Conservation (phyloP, 2,329 filamentous ascomycete species). For the Xylaria digitata region DNA sequence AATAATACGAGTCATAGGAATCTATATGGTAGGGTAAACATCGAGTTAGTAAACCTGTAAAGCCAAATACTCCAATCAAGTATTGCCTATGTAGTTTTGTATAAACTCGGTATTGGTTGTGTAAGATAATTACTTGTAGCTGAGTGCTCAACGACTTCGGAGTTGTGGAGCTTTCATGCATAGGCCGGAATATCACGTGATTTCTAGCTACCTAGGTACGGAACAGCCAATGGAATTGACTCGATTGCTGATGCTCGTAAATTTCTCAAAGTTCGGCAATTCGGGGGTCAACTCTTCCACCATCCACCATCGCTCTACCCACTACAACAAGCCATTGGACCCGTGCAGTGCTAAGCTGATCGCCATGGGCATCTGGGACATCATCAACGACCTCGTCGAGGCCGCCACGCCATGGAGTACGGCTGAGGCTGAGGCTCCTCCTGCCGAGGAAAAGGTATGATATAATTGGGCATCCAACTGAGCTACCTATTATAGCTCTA, state of each 20-base stretch:
- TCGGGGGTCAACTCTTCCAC: constrained; percentile 46
- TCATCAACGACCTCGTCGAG: constrained; percentile 72
- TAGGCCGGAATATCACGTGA: constrained; percentile 48
- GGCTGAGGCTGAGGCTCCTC: constrained; percentile 74
- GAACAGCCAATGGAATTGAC: constrained; percentile 59
- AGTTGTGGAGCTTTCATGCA: constrained; percentile 30
- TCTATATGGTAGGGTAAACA: constrained; percentile 1
- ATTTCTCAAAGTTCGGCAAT: constrained; percentile 49
- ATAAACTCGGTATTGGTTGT: constrained; percentile 5
- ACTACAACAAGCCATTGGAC: constrained; percentile 56
- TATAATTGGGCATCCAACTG: constrained; percentile 23
- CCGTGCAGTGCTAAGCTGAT: constrained; percentile 52
- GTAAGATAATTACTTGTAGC: not conserved
- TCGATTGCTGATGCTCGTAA: constrained; percentile 63
- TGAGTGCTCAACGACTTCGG: not conserved
- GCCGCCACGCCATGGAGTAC: constrained; percentile 73
- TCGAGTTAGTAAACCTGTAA: not conserved
- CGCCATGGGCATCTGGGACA: constrained; percentile 75
- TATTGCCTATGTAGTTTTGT: not conserved
- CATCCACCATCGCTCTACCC: constrained; percentile 48
- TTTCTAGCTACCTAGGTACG: constrained; percentile 35
- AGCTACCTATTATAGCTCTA: constrained; percentile 22
- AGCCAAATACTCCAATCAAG: not conserved
- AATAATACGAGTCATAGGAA: not conserved
- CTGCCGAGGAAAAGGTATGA: constrained; percentile 70